Conservation (phyloP, 352 stramenopile genomes). For the Poterioochromonas sp. region DNA sequence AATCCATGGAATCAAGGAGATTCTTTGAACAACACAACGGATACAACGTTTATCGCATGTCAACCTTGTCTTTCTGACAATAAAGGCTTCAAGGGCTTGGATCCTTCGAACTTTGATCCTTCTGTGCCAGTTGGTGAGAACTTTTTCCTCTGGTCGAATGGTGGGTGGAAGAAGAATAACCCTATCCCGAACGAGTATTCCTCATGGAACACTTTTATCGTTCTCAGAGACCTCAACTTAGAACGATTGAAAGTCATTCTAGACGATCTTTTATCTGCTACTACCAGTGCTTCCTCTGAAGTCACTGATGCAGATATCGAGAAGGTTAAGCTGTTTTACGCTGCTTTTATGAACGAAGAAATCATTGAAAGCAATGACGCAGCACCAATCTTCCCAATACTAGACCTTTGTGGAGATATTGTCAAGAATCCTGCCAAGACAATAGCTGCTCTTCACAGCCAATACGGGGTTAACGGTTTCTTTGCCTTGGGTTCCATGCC, state of each 20-base stretch:
- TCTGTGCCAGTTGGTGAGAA: conserved; percentile 34
- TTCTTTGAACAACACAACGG: neutral
- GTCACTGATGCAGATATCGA: neutral
- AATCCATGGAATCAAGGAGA: conserved; percentile 31
- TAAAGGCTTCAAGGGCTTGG: conserved; percentile 14
- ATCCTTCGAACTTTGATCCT: conserved; percentile 22
- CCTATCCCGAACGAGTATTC: conserved; percentile 58
- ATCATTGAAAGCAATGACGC: conserved; percentile 49
- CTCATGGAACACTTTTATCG: conserved; percentile 55
- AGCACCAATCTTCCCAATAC: conserved; percentile 41
- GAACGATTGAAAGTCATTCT: conserved; percentile 53
- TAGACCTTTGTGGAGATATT: conserved; percentile 43
- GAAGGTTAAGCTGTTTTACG: conserved; percentile 55
- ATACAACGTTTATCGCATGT: neutral
- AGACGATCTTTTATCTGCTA: conserved; percentile 40
- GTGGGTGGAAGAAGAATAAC: conserved; percentile 56
- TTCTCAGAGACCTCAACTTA: conserved; percentile 52
- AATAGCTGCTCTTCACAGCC: conserved; percentile 43
- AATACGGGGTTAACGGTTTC: conserved; percentile 61
- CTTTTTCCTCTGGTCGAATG: conserved; percentile 61
- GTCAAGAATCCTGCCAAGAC: conserved; percentile 39
- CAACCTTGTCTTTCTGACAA: conserved; percentile 9
- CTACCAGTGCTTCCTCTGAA: neutral
- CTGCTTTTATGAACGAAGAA: conserved; percentile 53
- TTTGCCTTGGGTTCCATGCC: conserved; percentile 60